Conservation (phyloP, 1,139 yeast species). For the Groenewaldozyma sp. region DNA sequence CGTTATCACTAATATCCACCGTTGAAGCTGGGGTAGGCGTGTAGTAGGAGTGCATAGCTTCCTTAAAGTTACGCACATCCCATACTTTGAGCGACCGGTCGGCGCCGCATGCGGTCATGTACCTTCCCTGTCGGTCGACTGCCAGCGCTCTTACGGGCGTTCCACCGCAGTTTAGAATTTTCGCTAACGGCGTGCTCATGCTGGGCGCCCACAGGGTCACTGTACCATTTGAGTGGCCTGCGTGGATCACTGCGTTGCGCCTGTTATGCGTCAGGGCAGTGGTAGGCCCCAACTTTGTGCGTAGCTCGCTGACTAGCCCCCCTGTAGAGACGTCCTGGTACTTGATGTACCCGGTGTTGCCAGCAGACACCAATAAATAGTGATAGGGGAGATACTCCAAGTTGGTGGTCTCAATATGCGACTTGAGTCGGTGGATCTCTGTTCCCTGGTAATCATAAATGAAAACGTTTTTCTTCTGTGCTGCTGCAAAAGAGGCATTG, state of each 20-base stretch:
- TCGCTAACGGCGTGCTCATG: constrained; percentile 77
- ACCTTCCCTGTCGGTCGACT: constrained; percentile 82
- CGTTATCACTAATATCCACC: constrained; percentile 76
- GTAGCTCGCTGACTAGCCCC: constrained; percentile 64
- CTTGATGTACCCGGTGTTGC: constrained; percentile 77
- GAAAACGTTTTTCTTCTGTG: constrained; percentile 90
- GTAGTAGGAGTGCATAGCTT: constrained; percentile 45
- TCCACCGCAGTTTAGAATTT: constrained; percentile 59
- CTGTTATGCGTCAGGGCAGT: constrained; percentile 84
- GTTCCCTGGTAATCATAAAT: constrained; percentile 86
- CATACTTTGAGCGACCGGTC: constrained; percentile 81
- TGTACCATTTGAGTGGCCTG: constrained; percentile 91
- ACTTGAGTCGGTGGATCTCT: constrained; percentile 85
- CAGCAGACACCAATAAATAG: constrained; percentile 77
- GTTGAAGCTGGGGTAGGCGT: constrained; percentile 85
- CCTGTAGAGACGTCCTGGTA: constrained; percentile 97
- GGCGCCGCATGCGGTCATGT: constrained; percentile 90
- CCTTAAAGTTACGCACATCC: constrained; percentile 85
- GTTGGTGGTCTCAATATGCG: constrained; percentile 76
- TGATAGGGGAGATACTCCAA: constrained; percentile 91
- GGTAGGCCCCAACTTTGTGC: constrained; percentile 88
- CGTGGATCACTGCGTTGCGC: constrained; percentile 89
- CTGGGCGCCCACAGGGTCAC: constrained; percentile 93
- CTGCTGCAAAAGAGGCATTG: constrained; percentile 82
- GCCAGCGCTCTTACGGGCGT: constrained; percentile 88